Evolutionary conservation across 805 yeast genomes (phyloP), one percentile per base, ranked within the genome.

Genomic region (Lachancea kluyveri): DNA sequence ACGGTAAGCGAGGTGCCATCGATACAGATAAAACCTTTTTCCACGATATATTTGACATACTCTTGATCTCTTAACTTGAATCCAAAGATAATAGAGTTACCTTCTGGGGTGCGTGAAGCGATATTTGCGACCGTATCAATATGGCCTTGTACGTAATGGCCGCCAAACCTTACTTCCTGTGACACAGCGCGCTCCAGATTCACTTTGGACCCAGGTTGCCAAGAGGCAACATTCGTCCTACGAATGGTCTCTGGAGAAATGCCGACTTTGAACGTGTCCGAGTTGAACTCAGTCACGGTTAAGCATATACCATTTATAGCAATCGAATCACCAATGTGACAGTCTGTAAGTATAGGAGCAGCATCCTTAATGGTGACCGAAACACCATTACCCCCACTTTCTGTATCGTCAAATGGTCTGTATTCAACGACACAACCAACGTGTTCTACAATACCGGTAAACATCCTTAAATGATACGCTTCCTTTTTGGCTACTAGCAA

Each of bases 111-210:
- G 17, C 59, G 67, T 1, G 59, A 55, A 2, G 70, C 67, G 23
- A 90, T 79, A 21, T 54, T 57, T 2, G 96, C 96, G 21, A 79
- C 69, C 0, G 96, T 84, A 55, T 92, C 99, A 17, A 92, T 86
- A 62, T 92, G 99, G 5, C 98, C 99, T 50, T 92, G 98, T 3
- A 92, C 99, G 42, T 90, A 74, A 58, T 92, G 99, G 1, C 99
- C 99, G 15, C 99, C 99, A 49, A 88, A 75, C 41, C 98, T 67
- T 5, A 77, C 84, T 32, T 83, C 85, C 29, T 49, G 56, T 3
- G 65, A 67, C 19, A 92, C 86, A 0, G 99, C 99, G 37, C 99
- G 68, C 57, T 92, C 99, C 40, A 90, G 65, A 54, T 92, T 90
- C 13, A 92, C 95, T 37, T 67, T 68, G 12, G 71, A 55, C 2